phyloP scores from a whole-genome alignment of 140 eudicot species.

The Stevia rebaudiana region DNA sequence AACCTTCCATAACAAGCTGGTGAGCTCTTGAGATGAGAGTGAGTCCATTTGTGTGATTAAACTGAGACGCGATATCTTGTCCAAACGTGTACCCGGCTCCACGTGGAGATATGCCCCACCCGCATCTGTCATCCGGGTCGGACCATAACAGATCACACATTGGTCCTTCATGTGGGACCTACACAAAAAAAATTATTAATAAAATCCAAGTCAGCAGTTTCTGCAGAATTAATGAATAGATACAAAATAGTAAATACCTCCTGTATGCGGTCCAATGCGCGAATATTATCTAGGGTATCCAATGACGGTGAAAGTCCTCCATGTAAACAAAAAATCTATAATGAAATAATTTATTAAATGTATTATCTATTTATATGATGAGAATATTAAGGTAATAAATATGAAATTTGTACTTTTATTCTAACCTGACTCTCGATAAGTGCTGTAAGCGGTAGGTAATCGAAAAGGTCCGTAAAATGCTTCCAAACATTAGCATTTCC shows the following conservation, averaged over 20 bases:
- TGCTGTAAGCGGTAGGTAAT: conserved; percentile 84
- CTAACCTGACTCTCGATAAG: conserved; percentile 90
- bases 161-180: conserved; percentile 73
- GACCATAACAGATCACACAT: conserved; percentile 68
- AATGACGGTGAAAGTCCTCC: conserved; percentile 94
- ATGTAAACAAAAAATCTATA: conserved; percentile 78
- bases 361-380: not conserved
- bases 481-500: conserved; percentile 96
- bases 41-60: conserved; percentile 58
- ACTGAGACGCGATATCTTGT: conserved; percentile 57
- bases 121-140: conserved; percentile 64
- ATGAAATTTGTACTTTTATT: not conserved
- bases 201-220: conserved; percentile 1
- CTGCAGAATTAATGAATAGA: not conserved
- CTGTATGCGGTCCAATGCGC: conserved; percentile 88
- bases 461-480: conserved; percentile 83
- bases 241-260: conserved; percentile 43
- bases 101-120: conserved; percentile 67
- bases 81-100: conserved; percentile 69
- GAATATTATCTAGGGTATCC: conserved; percentile 82
- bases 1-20: conserved; percentile 70
- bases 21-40: conserved; percentile 58
- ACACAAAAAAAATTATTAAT: not conserved
- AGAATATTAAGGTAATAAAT: not conserved
- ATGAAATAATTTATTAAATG: not conserved